Evolutionary conservation across 306 rosid species (phyloP), one percentile per base, ranked within the genome.

Genomic region (Boehmeria nivea): DNA sequence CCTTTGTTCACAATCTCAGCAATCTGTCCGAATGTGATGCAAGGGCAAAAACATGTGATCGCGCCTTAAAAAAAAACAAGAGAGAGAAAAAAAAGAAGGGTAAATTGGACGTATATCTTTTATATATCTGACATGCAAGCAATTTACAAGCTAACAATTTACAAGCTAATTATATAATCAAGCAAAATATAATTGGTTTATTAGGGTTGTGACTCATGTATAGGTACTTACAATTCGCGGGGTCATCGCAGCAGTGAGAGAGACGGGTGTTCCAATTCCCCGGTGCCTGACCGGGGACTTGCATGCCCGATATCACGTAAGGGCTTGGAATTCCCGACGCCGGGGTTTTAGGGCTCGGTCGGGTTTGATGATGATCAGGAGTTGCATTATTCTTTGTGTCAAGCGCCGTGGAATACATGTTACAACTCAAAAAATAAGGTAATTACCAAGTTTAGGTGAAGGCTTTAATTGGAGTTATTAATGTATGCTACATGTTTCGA

Each of bases 31-130:
- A 85, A 85, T 1, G 94, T 76, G 71, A 85, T 63, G 61, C 86
- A 81, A 43, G 94, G 88, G 69, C 88, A 81, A 63, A 55, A 64
- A 61, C 70, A 74, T 64, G 94, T 85, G 25, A 81, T 83, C 55
- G 78, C n/a, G 67, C 86, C 94, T 85, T 51, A 18, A 21, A n/a
- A 34, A 59, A 23, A n/a, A n/a, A n/a, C 61, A 4, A 9, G 11
- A 10, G 22, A 24, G 22, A 15, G n/a, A n/a, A n/a, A n/a, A n/a
- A n/a, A n/a, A n/a, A n/a, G n/a, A n/a, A n/a, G n/a, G n/a, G n/a
- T n/a, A n/a, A n/a, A n/a, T n/a, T n/a, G n/a, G n/a, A n/a, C n/a
- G n/a, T n/a, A n/a, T n/a, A n/a, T n/a, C n/a, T n/a, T n/a, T n/a
- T n/a, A n/a, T n/a, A n/a, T n/a, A n/a, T n/a, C n/a, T n/a, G n/a